Conservation (phyloP, 1,284 basidiomycete genomes). For the Rhodotorula sp. region DNA sequence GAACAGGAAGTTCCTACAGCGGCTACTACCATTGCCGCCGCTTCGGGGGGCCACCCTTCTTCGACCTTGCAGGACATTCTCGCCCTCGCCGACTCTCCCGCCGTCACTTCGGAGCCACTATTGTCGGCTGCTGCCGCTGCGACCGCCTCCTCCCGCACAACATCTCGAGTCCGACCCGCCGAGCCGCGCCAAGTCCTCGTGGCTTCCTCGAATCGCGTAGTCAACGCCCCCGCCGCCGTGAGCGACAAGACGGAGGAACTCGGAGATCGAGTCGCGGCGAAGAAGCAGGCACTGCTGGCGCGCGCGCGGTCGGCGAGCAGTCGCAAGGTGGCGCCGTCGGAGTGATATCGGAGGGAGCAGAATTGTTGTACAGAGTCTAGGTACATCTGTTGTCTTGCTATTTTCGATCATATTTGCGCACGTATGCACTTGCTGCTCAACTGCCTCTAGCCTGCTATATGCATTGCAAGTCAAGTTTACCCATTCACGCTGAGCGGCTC, state of each 20-base stretch:
- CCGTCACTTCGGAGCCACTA: background rate
- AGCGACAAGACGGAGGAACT: background rate
- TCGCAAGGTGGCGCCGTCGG: too few species aligned
- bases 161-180: background rate
- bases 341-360: too few species aligned
- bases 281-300: slow-evolving; percentile 14
- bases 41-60: background rate
- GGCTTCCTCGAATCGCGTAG: background rate
- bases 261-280: slow-evolving; percentile 2
- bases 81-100: slow-evolving; percentile 20
- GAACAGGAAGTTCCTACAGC: background rate
- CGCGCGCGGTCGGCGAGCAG: background rate
- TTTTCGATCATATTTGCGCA: too few species aligned
- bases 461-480: too few species aligned
- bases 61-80: slow-evolving; percentile 7
- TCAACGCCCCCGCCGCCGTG: background rate
- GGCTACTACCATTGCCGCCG: background rate
- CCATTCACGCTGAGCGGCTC: too few species aligned
- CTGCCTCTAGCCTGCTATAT: too few species aligned
- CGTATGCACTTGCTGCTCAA: too few species aligned
- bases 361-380: too few species aligned
- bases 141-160: background rate
- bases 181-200: background rate
- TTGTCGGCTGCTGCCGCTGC: background rate
- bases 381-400: too few species aligned